Evolutionary conservation across 192 early-diverging fungal genomes (phyloP), one percentile per base, ranked within the genome.

Genomic region (Umbelopsis sp.): DNA sequence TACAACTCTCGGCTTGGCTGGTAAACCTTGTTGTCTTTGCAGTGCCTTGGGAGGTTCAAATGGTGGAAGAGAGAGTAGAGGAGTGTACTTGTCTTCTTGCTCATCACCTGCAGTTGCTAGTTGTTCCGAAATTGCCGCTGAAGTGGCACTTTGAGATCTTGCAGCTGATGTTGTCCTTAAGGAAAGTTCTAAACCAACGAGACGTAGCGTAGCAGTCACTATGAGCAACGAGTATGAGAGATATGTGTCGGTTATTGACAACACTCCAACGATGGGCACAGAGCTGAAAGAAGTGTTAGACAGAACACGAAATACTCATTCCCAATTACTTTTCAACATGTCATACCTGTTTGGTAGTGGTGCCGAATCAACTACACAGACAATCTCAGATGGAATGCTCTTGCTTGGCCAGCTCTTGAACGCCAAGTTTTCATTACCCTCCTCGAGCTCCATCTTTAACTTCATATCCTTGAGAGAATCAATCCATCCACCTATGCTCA

Each of bases 151-250:
- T 33, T 61, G 55, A 18, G 55, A 61, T 61, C 55, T 52, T 35
- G 25, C 55, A 22, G 33, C 16, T 4, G 55, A 30, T 16, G 55
- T 61, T 35, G 27, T 16, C 30, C 55, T 61, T 2, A 72, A 46
- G 10, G 84, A 76, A 47, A 89, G 71, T 58, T 83, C 58, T 21
- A 85, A 67, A 22, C 89, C 87, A 50, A 88, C 79, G 2, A 91
- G 72, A 48, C 86, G 83, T 47, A 75, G 80, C 15, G 85, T 80
- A 0, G 81, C 79, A 9, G 88, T 87, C 49, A 91, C 49, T 8
- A 85, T 72, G 18, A 94, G 50, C 15, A 91, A 71, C 27, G 88
- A 90, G 68, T 91, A 91, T n/a, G 91, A 89, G 37, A 94, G 77
- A 55, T 88, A 93, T 3, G 84, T 66, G 52, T 92, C 91, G 3